Evolutionary conservation across 257 asterid species (phyloP).

Genomic region (Solanum sejunctum): DNA sequence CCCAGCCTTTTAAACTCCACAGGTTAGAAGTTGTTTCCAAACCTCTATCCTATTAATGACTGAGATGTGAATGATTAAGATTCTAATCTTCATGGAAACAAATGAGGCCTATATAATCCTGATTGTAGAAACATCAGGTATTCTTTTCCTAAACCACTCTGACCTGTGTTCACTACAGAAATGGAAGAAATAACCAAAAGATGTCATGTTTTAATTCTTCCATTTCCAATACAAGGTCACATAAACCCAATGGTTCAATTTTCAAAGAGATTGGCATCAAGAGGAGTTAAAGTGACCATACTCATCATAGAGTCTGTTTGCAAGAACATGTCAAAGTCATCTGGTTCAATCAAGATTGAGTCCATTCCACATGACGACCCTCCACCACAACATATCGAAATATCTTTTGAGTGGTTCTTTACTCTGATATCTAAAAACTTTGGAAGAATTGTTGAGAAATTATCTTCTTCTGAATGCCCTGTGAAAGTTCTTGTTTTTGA

Average conservation of each 20-base stretch:
- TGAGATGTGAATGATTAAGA: too few species aligned
- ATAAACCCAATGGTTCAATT: slow-evolving; percentile 36
- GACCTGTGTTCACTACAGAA: background rate
- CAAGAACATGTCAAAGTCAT: background rate
- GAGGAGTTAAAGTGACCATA: slow-evolving; percentile 16
- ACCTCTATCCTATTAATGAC: too few species aligned
- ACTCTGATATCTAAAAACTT: background rate
- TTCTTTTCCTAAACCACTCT: too few species aligned
- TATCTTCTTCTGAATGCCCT: background rate
- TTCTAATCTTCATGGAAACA: too few species aligned
- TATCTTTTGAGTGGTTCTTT: slow-evolving; percentile 1
- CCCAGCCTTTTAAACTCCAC: too few species aligned
- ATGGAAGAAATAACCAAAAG: background rate
- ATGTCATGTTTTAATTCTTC: slow-evolving; percentile 21
- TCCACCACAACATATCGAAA: background rate
- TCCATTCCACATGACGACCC: slow-evolving; percentile 14
- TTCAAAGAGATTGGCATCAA: slow-evolving; percentile 32
- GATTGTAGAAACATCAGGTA: too few species aligned
- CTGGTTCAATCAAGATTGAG: slow-evolving; percentile 6
- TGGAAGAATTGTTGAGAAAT: slow-evolving; percentile 7
- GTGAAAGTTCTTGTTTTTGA: slow-evolving; percentile 13
- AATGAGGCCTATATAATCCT: too few species aligned
- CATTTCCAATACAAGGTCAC: slow-evolving; percentile 53
- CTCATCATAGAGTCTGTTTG: slow-evolving; percentile 1
- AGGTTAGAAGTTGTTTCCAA: too few species aligned